Conservation (phyloP, 306 rosid genomes). For the Lathyrus oleraceus region DNA sequence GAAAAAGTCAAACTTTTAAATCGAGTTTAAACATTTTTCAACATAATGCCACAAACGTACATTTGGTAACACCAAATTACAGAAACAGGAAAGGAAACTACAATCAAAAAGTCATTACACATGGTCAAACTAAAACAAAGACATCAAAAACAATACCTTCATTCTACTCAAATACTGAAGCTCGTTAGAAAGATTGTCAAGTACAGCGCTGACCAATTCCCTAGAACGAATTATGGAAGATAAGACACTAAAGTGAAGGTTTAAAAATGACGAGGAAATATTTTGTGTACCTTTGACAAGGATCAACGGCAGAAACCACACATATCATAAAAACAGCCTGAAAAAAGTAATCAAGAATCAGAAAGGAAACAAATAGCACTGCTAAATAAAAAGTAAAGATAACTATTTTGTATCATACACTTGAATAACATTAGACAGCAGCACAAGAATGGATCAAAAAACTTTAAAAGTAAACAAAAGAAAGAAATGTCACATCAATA, state of each 20-base stretch:
- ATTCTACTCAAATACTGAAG: conserved; percentile 67
- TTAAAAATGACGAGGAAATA: conserved; percentile 21
- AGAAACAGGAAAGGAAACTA: conserved; percentile 2
- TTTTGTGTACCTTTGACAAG: conserved; percentile 70
- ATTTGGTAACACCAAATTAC: conserved; percentile 9
- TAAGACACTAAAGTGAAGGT: conserved; percentile 24
- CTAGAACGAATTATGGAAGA: conserved; percentile 41
- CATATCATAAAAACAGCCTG: conserved; percentile 95
- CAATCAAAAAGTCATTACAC: conserved; percentile 18
- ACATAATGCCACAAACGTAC: background rate
- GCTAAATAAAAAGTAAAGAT: background rate
- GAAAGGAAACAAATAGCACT: background rate
- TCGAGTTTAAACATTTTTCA: conserved; percentile 13
- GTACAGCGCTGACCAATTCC: conserved; percentile 61
- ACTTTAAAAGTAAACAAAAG: background rate
- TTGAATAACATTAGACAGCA: conserved; percentile 7
- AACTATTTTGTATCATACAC: conserved; percentile 19
- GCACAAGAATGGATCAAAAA: background rate
- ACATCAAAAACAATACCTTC: conserved; percentile 54
- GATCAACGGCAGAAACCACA: conserved; percentile 82
- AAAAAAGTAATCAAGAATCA: conserved; percentile 32
- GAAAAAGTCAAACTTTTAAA: conserved; percentile 3
- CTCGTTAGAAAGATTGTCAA: conserved; percentile 71
- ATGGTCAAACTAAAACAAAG: conserved; percentile 14
- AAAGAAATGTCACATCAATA: background rate